Evolutionary conservation across 169 alveolate genomes (phyloP).

Genomic region (Cryptosporidium felis): DNA sequence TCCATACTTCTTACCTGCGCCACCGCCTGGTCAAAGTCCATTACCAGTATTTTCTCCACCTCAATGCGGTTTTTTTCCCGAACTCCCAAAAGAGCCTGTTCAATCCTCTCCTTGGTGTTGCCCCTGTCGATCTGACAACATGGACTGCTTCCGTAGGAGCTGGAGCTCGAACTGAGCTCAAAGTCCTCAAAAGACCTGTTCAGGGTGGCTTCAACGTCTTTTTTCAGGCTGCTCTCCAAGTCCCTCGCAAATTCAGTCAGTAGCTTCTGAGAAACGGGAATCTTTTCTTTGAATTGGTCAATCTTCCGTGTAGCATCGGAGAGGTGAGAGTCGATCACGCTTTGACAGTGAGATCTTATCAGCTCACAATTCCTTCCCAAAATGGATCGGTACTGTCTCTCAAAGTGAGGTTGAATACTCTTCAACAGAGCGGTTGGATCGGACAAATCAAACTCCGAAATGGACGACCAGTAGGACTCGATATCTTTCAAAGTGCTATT

Average conservation of each 20-base stretch:
- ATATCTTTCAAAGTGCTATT: slow-evolving; percentile 28
- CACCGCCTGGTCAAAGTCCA: neutral
- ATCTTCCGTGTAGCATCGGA: slow-evolving; percentile 8
- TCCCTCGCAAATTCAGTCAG: neutral
- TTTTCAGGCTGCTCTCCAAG: neutral
- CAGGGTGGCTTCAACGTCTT: slow-evolving; percentile 5
- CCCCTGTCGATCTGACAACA: slow-evolving; percentile 20
- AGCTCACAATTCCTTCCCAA: slow-evolving; percentile 31
- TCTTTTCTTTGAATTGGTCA: slow-evolving; percentile 15
- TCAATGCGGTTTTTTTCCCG: slow-evolving; percentile 4
- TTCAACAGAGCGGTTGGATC: neutral
- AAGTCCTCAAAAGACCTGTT: neutral
- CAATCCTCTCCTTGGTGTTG: neutral
- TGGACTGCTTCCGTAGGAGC: slow-evolving; percentile 27
- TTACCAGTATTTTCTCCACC: slow-evolving; percentile 17
- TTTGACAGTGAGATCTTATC: slow-evolving; percentile 21
- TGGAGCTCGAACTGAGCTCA: neutral
- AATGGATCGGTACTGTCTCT: slow-evolving; percentile 13
- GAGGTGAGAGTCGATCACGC: slow-evolving; percentile 10
- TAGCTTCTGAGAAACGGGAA: slow-evolving; percentile 5
- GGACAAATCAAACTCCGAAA: slow-evolving; percentile 28
- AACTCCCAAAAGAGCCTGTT: neutral
- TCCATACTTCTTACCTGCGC: neutral
- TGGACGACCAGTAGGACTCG: slow-evolving; percentile 19
- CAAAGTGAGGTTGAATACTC: slow-evolving; percentile 22